Evolutionary conservation across 106 monocot species (phyloP).

Genomic region (Acorus calamus): DNA sequence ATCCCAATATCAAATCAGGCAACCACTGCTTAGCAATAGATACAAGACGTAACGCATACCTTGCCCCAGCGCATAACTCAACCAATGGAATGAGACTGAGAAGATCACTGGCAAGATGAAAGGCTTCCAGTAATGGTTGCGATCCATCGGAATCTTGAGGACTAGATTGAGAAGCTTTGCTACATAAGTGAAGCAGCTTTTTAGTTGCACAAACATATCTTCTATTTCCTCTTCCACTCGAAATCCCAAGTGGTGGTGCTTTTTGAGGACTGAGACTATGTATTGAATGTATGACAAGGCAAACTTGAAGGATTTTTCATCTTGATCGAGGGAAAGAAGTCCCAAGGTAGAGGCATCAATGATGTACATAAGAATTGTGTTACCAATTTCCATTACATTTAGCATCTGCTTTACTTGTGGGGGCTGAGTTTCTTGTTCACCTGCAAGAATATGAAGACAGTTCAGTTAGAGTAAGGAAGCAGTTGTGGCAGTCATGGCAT

Average conservation of each 20-base stretch:
- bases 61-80: conserved; percentile 39
- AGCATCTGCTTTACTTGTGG: conserved; percentile 16
- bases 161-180: conserved; percentile 69
- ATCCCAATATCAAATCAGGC: conserved; percentile 60
- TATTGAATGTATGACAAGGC: conserved; percentile 32
- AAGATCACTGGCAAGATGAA: conserved; percentile 56
- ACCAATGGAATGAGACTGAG: conserved; percentile 52
- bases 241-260: conserved; percentile 8
- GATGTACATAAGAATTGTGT: conserved; percentile 55
- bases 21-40: conserved; percentile 64
- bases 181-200: conserved; percentile 63
- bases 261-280: conserved; percentile 20
- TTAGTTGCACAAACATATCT: conserved; percentile 23
- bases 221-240: conserved; percentile 34
- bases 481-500: too few relatives aligned
- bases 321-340: conserved; percentile 17
- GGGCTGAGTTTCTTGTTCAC: conserved; percentile 16
- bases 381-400: conserved; percentile 31
- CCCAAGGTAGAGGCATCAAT: conserved; percentile 40
- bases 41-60: conserved; percentile 29
- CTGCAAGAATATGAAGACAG: conserved; percentile 14
- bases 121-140: conserved; percentile 31
- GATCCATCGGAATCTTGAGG: conserved; percentile 28
- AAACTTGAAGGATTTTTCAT: conserved; percentile 39
- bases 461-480: too few relatives aligned